phyloP scores from a whole-genome alignment of 495 filamentous ascomycete genomes.

The Tuber umbilicatum region DNA sequence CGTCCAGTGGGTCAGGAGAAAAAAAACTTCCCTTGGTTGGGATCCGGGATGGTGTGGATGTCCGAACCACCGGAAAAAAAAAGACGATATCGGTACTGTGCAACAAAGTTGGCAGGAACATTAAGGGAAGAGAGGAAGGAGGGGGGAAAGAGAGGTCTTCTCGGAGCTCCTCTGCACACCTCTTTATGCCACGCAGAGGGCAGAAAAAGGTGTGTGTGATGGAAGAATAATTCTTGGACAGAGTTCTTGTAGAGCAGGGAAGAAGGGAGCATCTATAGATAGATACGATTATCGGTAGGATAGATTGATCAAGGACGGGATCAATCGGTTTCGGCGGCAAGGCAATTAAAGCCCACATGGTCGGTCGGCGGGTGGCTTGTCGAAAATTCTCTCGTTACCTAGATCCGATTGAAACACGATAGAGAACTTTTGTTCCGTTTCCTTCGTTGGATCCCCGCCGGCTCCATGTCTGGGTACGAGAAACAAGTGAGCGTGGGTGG shows the following conservation, averaged over 20 bases:
- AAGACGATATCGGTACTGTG: not conserved
- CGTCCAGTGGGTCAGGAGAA: not conserved
- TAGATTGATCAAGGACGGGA: constrained; percentile 1
- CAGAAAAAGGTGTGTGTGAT: not conserved
- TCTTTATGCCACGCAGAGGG: not conserved
- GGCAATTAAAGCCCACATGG: not conserved
- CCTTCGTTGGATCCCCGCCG: not conserved
- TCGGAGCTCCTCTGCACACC: not conserved
- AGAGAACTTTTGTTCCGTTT: not conserved
- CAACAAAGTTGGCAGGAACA: not conserved
- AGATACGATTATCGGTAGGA: not conserved
- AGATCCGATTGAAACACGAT: not conserved
- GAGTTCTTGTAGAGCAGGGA: not conserved
- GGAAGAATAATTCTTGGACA: not conserved
- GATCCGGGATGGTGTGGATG: not conserved
- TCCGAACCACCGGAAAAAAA: not conserved
- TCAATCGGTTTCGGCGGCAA: constrained; percentile 4
- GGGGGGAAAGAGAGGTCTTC: not conserved
- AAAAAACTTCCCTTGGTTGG: not conserved
- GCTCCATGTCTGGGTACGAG: not conserved
- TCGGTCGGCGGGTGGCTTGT: not conserved
- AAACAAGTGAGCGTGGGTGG: not conserved
- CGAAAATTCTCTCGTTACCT: not conserved
- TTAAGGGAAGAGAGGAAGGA: not conserved
- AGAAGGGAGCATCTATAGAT: not conserved